Conservation (phyloP, 208 protist species). For the Phytomonas sp. region DNA sequence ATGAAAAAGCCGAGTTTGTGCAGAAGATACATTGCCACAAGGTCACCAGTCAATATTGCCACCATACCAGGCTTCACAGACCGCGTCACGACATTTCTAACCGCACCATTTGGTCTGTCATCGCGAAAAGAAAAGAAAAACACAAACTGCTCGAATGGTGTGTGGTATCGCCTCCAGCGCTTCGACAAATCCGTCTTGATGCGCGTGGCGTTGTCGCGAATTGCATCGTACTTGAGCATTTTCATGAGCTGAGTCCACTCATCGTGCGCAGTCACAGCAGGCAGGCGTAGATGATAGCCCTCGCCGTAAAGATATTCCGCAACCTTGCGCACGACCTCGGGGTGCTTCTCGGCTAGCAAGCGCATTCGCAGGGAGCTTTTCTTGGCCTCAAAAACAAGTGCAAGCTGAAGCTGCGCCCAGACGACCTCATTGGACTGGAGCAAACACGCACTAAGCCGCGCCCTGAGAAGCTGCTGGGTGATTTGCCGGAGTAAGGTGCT, state of each 20-base stretch:
- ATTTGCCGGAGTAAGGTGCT: neutral
- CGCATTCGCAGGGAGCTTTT: conserved; percentile 75
- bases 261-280: conserved; percentile 63
- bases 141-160: conserved; percentile 85
- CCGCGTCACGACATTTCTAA: conserved; percentile 75
- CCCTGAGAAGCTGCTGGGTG: conserved; percentile 14
- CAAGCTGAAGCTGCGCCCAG: conserved; percentile 46
- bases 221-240: conserved; percentile 73
- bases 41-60: conserved; percentile 67
- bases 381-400: conserved; percentile 71
- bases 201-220: conserved; percentile 79
- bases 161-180: conserved; percentile 68
- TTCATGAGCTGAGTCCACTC: conserved; percentile 57
- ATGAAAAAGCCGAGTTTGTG: conserved; percentile 74
- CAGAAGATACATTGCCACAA: conserved; percentile 61
- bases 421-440: conserved; percentile 67
- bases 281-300: conserved; percentile 70
- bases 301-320: conserved; percentile 75
- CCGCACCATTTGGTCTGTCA: conserved; percentile 27
- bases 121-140: conserved; percentile 77
- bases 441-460: conserved; percentile 32
- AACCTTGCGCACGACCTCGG: conserved; percentile 37
- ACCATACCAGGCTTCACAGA: conserved; percentile 78
- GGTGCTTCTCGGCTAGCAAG: conserved; percentile 55
- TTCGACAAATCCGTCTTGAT: conserved; percentile 83